These are phyloP conservation scores for Xeromyces bisporus DNA, from an alignment of 495 filamentous ascomycete species.

Conservation along the genomic window DNA sequence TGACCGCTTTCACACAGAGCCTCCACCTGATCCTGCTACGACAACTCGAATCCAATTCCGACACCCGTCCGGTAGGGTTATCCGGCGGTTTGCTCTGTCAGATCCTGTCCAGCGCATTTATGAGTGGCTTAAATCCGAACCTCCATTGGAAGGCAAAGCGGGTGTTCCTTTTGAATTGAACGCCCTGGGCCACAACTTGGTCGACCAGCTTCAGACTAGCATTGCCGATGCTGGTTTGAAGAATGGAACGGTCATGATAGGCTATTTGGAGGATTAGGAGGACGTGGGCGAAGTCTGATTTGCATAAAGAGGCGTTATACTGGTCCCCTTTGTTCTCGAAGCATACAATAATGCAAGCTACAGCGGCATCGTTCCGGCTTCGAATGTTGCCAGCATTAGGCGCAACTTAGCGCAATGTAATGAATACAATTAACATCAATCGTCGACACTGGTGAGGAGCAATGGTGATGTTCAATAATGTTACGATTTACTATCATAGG, in stretches of 20 bases:
- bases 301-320: no score
- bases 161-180: constrained; percentile 74
- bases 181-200: constrained; percentile 62
- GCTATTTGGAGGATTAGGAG: constrained; percentile 52
- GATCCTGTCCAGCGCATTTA: constrained; percentile 73
- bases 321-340: no score
- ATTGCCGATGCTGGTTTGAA: constrained; percentile 75
- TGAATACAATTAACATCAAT: no score
- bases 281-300: no score
- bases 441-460: no score
- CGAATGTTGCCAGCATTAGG: no score
- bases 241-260: constrained; percentile 85
- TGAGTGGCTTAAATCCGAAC: constrained; percentile 87
- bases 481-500: no score
- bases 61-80: constrained; percentile 60
- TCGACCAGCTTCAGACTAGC: constrained; percentile 50
- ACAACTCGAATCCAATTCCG: constrained; percentile 85
- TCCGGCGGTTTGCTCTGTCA: constrained; percentile 64
- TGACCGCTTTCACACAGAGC: constrained; percentile 60
- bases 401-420: no score
- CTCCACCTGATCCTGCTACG: constrained; percentile 44
- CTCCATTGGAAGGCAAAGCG: constrained; percentile 50
- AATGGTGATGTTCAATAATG: no score
- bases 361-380: no score
- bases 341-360: no score